Evolutionary conservation across 257 asterid genomes (phyloP).

Genomic region (Fraxinus excelsior): DNA sequence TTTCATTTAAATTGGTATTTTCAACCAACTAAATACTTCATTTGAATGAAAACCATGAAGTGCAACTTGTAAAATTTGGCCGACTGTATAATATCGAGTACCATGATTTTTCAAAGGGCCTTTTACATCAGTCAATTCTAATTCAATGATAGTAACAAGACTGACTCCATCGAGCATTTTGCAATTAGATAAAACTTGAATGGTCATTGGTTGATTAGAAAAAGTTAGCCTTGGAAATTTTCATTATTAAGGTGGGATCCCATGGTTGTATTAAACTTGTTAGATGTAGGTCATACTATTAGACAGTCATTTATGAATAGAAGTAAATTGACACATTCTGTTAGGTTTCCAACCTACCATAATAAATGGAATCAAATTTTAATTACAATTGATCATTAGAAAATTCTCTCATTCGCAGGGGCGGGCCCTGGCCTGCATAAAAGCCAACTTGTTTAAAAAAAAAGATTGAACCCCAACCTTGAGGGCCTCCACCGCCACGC

Average conservation of each 20-base stretch:
- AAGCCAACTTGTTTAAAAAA: no score
- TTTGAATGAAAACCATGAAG: background rate
- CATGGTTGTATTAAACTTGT: constrained; percentile 55
- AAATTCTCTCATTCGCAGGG: background rate
- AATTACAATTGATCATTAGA: constrained; percentile 25
- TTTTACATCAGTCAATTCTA: background rate
- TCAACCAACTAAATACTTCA: background rate
- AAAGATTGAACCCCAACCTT: no score
- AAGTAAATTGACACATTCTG: constrained; percentile 71
- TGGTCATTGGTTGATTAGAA: background rate
- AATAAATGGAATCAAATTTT: constrained; percentile 54
- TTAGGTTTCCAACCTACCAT: constrained; percentile 72
- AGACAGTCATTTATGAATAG: constrained; percentile 72
- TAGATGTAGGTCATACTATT: constrained; percentile 62
- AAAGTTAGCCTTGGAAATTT: constrained; percentile 18
- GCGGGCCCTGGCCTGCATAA: no score
- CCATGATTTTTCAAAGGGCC: no score
- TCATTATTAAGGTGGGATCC: constrained; percentile 54
- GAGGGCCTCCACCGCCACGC: no score
- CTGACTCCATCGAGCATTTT: constrained; percentile 10
- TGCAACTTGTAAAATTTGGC: no score
- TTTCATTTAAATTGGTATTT: no score
- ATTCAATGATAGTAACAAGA: background rate
- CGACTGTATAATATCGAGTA: no score
- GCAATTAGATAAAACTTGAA: constrained; percentile 31